A percentile compares a stretch with the other conserved stretches of the same genome.
These are phyloP conservation scores for Myriosclerotinia scirpicola DNA, from an alignment of 2,329 filamentous ascomycete genomes.

Conservation along the genomic window DNA sequence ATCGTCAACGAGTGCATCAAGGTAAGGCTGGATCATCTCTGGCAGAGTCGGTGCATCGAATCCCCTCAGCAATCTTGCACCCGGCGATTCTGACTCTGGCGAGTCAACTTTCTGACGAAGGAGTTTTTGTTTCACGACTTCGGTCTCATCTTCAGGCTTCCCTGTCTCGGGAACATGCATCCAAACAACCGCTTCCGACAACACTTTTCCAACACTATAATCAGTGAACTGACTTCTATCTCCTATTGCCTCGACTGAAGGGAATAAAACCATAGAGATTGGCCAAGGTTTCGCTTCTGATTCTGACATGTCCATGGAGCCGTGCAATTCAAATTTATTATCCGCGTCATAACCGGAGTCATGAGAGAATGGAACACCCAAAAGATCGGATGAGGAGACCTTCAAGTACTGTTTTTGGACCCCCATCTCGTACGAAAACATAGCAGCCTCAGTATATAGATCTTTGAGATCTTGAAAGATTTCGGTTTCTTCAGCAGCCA, in stretches of 20 bases:
- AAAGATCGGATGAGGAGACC: neutral
- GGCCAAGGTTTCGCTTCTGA: fast-evolving
- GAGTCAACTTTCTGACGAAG: neutral
- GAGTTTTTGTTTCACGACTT: neutral
- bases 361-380: too few relatives aligned
- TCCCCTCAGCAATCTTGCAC: neutral
- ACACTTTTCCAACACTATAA: fast-evolving
- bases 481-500: neutral
- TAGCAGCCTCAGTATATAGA: fast-evolving
- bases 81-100: neutral
- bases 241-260: neutral
- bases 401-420: neutral
- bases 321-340: fast-evolving
- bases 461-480: neutral
- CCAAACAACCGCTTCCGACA: fast-evolving
- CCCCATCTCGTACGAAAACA: neutral
- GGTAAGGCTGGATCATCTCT: neutral
- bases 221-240: too few relatives aligned
- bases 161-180: neutral
- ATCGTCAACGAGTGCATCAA: neutral
- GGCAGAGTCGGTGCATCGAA: neutral
- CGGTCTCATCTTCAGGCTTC: too few relatives aligned
- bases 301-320: fast-evolving
- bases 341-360: neutral
- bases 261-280: neutral